Percentiles rank a stretch among this genome's conserved stretches.
These are phyloP conservation scores for Diversispora eburnea DNA, from an alignment of 192 early-diverging fungal genomes.

Conservation along the genomic window DNA sequence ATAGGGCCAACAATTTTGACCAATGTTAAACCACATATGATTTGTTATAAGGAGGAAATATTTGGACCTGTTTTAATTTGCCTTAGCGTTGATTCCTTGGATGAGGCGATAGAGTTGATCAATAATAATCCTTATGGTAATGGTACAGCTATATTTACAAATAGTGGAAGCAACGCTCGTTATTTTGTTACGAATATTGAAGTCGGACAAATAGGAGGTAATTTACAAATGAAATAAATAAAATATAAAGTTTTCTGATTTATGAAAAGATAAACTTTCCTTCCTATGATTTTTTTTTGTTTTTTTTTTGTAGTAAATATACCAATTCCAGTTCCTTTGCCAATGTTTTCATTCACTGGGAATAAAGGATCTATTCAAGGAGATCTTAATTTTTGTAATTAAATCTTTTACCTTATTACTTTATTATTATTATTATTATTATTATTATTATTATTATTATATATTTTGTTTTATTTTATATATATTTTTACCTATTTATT, in stretches of 20 bases:
- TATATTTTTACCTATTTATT: not conserved
- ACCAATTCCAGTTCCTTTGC: constrained; percentile 94
- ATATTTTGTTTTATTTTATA: too few species aligned
- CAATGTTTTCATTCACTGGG: constrained; percentile 97
- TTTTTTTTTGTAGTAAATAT: constrained; percentile 51
- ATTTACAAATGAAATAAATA: constrained; percentile 62
- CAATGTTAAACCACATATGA: constrained; percentile 72
- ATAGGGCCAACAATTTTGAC: constrained; percentile 82
- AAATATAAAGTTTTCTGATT: not conserved
- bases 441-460: too few species aligned
- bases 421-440: too few species aligned
- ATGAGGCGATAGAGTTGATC: constrained; percentile 87
- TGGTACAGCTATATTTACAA: constrained; percentile 85
- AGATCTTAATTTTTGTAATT: constrained; percentile 85
- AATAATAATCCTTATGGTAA: constrained; percentile 91
- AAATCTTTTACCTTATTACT: not conserved
- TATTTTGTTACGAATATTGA: constrained; percentile 87
- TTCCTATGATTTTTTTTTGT: constrained; percentile 55
- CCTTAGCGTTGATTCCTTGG: constrained; percentile 77
- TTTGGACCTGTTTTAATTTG: constrained; percentile 92
- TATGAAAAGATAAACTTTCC: constrained; percentile 45
- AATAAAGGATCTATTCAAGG: constrained; percentile 86
- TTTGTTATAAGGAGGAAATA: constrained; percentile 90
- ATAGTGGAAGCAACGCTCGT: constrained; percentile 81
- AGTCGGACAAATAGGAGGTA: constrained; percentile 89